phyloP scores from a whole-genome alignment of 176 grass and related monocot genomes.

The Eragrostis curvula region DNA sequence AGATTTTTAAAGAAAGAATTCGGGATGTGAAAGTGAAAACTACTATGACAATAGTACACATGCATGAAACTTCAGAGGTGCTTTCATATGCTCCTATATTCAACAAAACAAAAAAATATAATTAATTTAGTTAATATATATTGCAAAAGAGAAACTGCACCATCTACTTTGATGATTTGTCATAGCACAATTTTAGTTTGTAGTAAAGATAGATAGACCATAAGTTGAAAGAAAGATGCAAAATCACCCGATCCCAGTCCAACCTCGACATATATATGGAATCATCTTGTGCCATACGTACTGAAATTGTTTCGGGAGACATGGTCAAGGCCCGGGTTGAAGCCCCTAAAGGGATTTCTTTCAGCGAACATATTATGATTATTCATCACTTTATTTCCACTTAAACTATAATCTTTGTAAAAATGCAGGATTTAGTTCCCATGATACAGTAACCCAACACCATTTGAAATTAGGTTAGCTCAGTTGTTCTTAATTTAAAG shows the following conservation, averaged over 20 bases:
- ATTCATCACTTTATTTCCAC: too few species aligned
- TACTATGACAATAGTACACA: not conserved
- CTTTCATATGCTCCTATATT: conserved; percentile 3
- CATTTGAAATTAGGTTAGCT: too few species aligned
- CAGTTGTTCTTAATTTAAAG: too few species aligned
- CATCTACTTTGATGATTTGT: not conserved
- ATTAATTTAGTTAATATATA: not conserved
- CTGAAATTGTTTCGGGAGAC: not conserved
- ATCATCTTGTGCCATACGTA: not conserved
- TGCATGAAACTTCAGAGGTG: not conserved
- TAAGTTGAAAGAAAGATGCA: not conserved
- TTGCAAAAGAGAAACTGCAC: not conserved
- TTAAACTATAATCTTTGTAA: too few species aligned
- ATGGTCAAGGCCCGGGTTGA: not conserved
- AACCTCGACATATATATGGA: not conserved
- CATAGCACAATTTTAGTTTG: not conserved
- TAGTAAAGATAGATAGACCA: not conserved
- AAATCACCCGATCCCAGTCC: not conserved
- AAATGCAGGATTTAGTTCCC: too few species aligned
- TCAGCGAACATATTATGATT: not conserved
- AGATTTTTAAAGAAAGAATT: conserved; percentile 12
- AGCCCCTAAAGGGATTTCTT: not conserved
- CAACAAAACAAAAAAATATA: conserved; percentile 13
- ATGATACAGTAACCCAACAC: too few species aligned
- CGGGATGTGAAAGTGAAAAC: not conserved